Percentiles rank a stretch among this genome's conserved stretches.
Conservation (phyloP, 305 asterid species). For the Andrographis paniculata region DNA sequence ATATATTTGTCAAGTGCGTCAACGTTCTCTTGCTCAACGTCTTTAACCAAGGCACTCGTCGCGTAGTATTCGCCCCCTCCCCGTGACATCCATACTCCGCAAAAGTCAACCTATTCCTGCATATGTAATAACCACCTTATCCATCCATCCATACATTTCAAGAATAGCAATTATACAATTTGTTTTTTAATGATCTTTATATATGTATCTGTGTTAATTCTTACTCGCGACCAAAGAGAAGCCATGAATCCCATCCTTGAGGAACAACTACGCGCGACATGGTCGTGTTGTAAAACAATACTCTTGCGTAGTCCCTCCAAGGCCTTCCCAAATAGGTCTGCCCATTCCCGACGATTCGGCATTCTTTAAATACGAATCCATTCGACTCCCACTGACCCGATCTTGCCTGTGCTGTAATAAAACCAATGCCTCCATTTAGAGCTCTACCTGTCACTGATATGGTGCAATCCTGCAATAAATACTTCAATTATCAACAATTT, state of each 20-base stretch:
- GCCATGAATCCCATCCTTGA: conserved; percentile 42
- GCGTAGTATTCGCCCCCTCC: conserved; percentile 28
- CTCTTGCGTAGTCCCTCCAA: conserved; percentile 34
- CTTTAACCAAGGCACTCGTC: conserved; percentile 34
- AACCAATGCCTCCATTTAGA: conserved; percentile 19
- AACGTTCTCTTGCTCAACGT: conserved; percentile 21
- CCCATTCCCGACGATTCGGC: conserved; percentile 35
- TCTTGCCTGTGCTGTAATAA: conserved; percentile 45
- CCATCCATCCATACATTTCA: no score
- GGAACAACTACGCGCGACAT: conserved; percentile 30
- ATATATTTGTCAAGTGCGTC: conserved; percentile 26
- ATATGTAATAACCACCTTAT: no score
- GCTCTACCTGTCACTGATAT: conserved; percentile 23
- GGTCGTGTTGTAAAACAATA: conserved; percentile 21
- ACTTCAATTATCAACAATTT: not conserved
- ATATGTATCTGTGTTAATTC: no score
- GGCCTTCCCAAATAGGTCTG: conserved; percentile 34
- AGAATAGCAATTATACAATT: no score
- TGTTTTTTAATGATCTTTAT: no score
- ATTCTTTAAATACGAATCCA: conserved; percentile 43
- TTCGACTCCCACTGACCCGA: conserved; percentile 2
- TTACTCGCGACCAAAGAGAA: conserved; percentile 27
- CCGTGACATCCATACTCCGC: conserved; percentile 33
- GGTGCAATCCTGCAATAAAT: conserved; percentile 27
- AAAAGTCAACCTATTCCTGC: conserved; percentile 27